phyloP scores from a whole-genome alignment of 2,329 filamentous ascomycete genomes.

The Thermochaetoides dissita region DNA sequence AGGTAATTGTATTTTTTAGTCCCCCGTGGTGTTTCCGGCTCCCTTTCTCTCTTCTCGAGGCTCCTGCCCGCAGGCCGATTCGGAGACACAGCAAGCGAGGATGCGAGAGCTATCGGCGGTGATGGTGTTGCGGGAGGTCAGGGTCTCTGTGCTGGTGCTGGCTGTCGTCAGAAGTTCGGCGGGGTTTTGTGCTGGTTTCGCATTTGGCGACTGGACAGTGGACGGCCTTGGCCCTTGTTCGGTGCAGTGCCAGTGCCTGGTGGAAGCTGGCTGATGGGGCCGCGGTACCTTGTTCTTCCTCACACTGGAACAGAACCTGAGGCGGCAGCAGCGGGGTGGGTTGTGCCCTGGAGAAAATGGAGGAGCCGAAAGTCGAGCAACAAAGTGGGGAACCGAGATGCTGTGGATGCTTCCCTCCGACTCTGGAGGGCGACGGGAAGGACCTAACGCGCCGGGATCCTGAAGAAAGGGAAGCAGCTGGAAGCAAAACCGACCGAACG shows the following conservation, averaged over 20 bases:
- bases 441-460: too few relatives aligned
- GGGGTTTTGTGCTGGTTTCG: slow-evolving; percentile 21
- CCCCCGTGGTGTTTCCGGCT: neutral
- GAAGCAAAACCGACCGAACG: too few relatives aligned
- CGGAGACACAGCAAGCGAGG: slow-evolving; percentile 1
- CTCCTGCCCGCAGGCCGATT: slow-evolving; percentile 1
- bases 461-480: too few relatives aligned
- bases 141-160: neutral
- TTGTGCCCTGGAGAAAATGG: neutral
- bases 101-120: slow-evolving; percentile 1
- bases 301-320: neutral
- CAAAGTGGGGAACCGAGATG: too few relatives aligned
- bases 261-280: slow-evolving; percentile 6
- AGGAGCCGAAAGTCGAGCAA: too few relatives aligned
- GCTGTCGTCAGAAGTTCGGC: slow-evolving; percentile 20
- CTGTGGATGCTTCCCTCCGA: too few relatives aligned
- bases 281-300: slow-evolving; percentile 5
- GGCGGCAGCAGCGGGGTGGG: neutral
- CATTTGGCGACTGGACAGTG: slow-evolving; percentile 13
- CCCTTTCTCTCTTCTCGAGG: neutral
- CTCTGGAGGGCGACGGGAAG: too few relatives aligned
- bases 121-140: slow-evolving; percentile 3
- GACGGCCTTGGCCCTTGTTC: too few relatives aligned
- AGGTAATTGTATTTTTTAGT: too few relatives aligned
- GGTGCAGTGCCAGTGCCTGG: slow-evolving; percentile 2